Percentiles rank a stretch among this genome's conserved stretches.
These are phyloP conservation scores for Funneliformis geosporum DNA, from an alignment of 192 early-diverging fungal genomes.

Conservation along the genomic window DNA sequence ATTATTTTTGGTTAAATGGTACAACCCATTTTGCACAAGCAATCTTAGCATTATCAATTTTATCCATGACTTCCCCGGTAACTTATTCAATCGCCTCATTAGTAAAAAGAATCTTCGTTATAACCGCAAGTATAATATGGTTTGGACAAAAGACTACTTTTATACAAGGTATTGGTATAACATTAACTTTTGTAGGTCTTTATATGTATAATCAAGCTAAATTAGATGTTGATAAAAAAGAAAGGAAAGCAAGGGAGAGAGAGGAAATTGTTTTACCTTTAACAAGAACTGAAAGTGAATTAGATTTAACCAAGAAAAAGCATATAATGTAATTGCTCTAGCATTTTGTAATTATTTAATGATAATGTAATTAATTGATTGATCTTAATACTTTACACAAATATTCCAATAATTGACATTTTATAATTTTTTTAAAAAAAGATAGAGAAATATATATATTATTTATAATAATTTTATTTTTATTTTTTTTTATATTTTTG, in stretches of 20 bases:
- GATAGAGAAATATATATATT: background rate
- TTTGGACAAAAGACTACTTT: constrained; percentile 72
- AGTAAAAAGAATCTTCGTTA: constrained; percentile 90
- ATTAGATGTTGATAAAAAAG: constrained; percentile 55
- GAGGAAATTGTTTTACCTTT: constrained; percentile 25
- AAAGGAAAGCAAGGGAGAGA: constrained; percentile 42
- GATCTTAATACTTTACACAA: background rate
- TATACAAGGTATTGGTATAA: constrained; percentile 73
- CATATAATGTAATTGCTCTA: background rate
- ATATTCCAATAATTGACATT: background rate
- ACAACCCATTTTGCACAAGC: constrained; percentile 80
- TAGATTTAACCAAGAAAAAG: background rate
- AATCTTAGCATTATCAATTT: constrained; percentile 76
- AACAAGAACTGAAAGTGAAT: constrained; percentile 4
- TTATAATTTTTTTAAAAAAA: background rate
- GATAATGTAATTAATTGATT: background rate
- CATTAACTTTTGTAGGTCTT: constrained; percentile 79
- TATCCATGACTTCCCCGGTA: constrained; percentile 76
- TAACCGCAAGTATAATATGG: constrained; percentile 79
- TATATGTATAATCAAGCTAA: constrained; percentile 87
- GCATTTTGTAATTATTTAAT: background rate
- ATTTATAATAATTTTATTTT: background rate
- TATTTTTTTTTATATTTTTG: too few relatives aligned
- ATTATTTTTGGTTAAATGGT: constrained; percentile 76
- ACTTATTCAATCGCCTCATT: constrained; percentile 86